Base-by-base conservation (phyloP, 2,329 filamentous ascomycete genomes). In the Verticillium alfalfae region DNA sequence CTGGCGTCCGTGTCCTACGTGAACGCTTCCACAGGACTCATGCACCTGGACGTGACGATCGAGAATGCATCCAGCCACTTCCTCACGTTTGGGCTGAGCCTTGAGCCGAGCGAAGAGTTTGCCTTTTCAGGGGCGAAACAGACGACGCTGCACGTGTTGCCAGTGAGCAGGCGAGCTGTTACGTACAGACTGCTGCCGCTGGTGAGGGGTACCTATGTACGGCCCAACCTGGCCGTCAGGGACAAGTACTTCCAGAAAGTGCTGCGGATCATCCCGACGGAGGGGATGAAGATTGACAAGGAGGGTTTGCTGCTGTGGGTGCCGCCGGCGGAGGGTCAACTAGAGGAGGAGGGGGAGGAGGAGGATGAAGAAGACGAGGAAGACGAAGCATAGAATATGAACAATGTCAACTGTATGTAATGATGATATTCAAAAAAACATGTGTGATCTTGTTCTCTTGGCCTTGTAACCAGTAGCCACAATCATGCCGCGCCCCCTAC, bases 11-110 rank as follows among this genome's bases (percentile, higher is more conserved):
- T 84, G 2, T 76, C 81, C 3, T 81, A 84, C 66, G 72, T 75
- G 22, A 69, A 71, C 3, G 70, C 71, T 8, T 63, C 69, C 2
- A 66, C 68, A 7, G 61, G 69, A 12, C 69, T 84, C 9, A 66
- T 84, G 55, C 75, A 79, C 61, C 72, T 87, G 15, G 76, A 82
- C 52, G 72, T 86, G 71, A 92, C 87, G 3, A 87, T 99, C 61
- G 95, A 99, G 76, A 99, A 99, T 72, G 91, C 93, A 0, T 97
- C 94, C 0, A 90, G 88, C 72, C 95, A 99, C 73, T 96, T 97
- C 75, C 84, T 99, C 58, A 97, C 93, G 0, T 99, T 99, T 76
- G 93, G 91, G 36, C 75, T 98, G 57, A 87, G 83, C 34, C 96
- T 99, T 93, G 94, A 99, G 68, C 90, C 93, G 2, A 94, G 87